Conservation (phyloP, 2,329 filamentous ascomycete species). For the Arthrobotrys sphaeroides region DNA sequence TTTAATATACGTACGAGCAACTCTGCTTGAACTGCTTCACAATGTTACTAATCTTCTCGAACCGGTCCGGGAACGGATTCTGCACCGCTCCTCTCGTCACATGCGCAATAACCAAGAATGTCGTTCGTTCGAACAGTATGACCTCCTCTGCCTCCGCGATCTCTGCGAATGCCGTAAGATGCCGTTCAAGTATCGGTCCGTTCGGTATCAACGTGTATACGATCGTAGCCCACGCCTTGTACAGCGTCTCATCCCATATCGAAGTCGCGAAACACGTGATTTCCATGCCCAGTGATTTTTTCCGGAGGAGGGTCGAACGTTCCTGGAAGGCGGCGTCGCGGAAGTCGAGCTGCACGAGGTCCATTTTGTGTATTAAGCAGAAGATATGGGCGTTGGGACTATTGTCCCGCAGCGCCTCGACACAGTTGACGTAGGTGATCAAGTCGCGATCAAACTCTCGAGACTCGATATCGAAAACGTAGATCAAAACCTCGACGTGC, state of each 20-base stretch:
- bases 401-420: slow-evolving; percentile 86
- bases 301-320: slow-evolving; percentile 63
- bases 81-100: slow-evolving; percentile 80
- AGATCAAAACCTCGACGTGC: slow-evolving; percentile 95
- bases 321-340: slow-evolving; percentile 86
- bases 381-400: slow-evolving; percentile 85
- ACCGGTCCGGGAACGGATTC: slow-evolving; percentile 91
- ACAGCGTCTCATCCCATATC: slow-evolving; percentile 98
- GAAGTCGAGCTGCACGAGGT: slow-evolving; percentile 82
- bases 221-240: slow-evolving; percentile 97
- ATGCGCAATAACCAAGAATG: slow-evolving; percentile 93
- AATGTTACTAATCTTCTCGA: slow-evolving; percentile 95
- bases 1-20: slow-evolving; percentile 64
- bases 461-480: slow-evolving; percentile 98
- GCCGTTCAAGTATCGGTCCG: slow-evolving; percentile 83
- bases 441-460: slow-evolving; percentile 93
- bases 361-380: slow-evolving; percentile 98
- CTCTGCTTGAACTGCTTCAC: slow-evolving; percentile 98
- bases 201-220: slow-evolving; percentile 99
- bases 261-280: slow-evolving; percentile 92
- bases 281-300: slow-evolving; percentile 68
- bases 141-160: slow-evolving; percentile 93
- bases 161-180: slow-evolving; percentile 81
- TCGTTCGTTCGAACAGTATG: slow-evolving; percentile 92
- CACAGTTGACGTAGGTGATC: slow-evolving; percentile 89